Evolutionary conservation across 2,329 filamentous ascomycete species (phyloP).

Genomic region (Diaporthe velutina): DNA sequence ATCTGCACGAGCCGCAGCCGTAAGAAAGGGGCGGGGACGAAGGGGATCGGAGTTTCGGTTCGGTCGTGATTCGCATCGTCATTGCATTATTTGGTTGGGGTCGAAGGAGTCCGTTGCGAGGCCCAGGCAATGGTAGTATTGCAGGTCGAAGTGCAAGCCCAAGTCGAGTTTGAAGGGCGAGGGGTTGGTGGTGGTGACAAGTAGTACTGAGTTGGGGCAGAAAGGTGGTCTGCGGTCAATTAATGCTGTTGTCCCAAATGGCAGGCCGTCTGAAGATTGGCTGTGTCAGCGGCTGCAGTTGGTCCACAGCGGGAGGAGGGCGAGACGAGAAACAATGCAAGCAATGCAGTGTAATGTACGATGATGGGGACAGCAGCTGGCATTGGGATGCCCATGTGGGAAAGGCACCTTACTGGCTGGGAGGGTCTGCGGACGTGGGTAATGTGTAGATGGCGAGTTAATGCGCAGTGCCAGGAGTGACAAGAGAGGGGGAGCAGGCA

Average conservation of each 20-base stretch:
- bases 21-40: conserved; percentile 46
- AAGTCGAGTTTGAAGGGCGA: conserved; percentile 2
- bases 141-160: conserved; percentile 4
- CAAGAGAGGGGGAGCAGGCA: conserved; percentile 15
- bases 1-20: conserved; percentile 48
- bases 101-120: conserved; percentile 9
- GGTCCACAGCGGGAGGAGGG: conserved; percentile 32
- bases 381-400: conserved; percentile 27
- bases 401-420: conserved; percentile 36
- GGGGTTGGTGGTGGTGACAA: neutral
- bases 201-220: conserved; percentile 19
- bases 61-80: conserved; percentile 54
- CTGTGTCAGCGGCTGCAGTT: conserved; percentile 39
- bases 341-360: conserved; percentile 39
- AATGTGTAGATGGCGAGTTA: conserved; percentile 30
- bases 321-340: conserved; percentile 39
- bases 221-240: conserved; percentile 28
- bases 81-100: conserved; percentile 48
- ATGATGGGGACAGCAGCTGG: conserved; percentile 36
- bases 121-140: conserved; percentile 11
- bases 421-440: conserved; percentile 21
- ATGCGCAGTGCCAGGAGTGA: conserved; percentile 34
- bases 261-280: conserved; percentile 40
- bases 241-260: conserved; percentile 33
- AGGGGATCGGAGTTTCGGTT: conserved; percentile 49